phyloP scores from a whole-genome alignment of 495 filamentous ascomycete genomes.

The Aspergillus sclerotiicarbonarius region DNA sequence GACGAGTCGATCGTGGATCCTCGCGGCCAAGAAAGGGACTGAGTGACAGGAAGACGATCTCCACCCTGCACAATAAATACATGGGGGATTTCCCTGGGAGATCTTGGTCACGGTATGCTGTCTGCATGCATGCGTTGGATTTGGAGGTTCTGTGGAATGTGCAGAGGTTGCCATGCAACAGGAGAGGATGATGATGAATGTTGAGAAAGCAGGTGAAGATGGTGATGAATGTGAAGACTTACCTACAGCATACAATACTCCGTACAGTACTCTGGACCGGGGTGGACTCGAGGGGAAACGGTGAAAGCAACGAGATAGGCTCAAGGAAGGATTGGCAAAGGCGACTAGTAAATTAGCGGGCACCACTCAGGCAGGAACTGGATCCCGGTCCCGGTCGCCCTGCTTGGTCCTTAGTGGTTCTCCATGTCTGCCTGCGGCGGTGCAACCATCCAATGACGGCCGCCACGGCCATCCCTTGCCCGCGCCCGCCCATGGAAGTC shows the following conservation, averaged over 20 bases:
- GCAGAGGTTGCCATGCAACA: conserved; percentile 14
- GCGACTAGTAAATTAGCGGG: neutral
- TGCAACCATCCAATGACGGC: neutral
- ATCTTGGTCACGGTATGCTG: neutral
- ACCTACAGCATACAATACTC: no score
- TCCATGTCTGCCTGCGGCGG: no score
- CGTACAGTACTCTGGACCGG: no score
- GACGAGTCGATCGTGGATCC: conserved; percentile 29
- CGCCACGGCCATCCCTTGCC: neutral
- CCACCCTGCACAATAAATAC: conserved; percentile 20
- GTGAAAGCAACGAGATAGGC: neutral
- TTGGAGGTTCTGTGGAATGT: neutral
- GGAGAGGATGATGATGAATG: neutral
- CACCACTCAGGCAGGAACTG: no score
- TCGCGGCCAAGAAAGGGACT: conserved; percentile 21
- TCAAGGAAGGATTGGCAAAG: neutral
- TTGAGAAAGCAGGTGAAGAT: neutral
- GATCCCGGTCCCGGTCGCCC: neutral
- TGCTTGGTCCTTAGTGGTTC: no score
- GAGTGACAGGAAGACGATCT: conserved; percentile 15
- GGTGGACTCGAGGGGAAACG: neutral
- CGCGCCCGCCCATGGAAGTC: neutral
- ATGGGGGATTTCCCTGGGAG: neutral
- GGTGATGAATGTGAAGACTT: neutral
- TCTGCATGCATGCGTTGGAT: neutral